A percentile compares a stretch with the other conserved stretches of the same genome.
These are phyloP conservation scores for Cladophialophora exuberans DNA, from an alignment of 2,329 filamentous ascomycete genomes.

Conservation along the genomic window DNA sequence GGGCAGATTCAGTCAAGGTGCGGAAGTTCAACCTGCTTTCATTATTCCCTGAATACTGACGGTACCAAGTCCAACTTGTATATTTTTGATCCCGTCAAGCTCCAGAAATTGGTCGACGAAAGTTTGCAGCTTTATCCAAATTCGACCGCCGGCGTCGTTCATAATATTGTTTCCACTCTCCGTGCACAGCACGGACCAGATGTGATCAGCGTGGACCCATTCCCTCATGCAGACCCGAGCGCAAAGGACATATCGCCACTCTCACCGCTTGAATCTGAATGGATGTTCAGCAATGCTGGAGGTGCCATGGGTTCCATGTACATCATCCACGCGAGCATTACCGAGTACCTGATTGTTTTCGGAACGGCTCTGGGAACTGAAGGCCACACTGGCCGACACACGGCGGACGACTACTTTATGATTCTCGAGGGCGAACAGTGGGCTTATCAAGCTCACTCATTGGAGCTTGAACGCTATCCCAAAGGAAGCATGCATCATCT, in stretches of 20 bases:
- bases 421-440: constrained; percentile 79
- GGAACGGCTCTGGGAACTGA: constrained; percentile 83
- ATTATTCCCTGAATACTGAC: neutral
- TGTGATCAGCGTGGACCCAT: constrained; percentile 20
- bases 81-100: constrained; percentile 31
- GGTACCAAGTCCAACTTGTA: constrained; percentile 24
- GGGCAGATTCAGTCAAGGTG: constrained; percentile 19
- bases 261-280: constrained; percentile 59
- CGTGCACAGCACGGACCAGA: constrained; percentile 35
- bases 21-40: neutral
- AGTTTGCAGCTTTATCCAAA: constrained; percentile 30
- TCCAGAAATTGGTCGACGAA: constrained; percentile 32
- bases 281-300: constrained; percentile 85
- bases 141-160: constrained; percentile 62
- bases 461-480: constrained; percentile 70
- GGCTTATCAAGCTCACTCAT: constrained; percentile 71
- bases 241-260: constrained; percentile 15
- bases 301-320: constrained; percentile 87
- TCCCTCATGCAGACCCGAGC: constrained; percentile 8
- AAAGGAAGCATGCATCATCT: constrained; percentile 73
- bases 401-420: constrained; percentile 92
- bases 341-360: constrained; percentile 89
- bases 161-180: constrained; percentile 68
- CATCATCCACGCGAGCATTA: constrained; percentile 80
- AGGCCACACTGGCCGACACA: constrained; percentile 85